Percentiles rank a stretch among this genome's conserved stretches.
phyloP scores from a whole-genome alignment of 371 early-diverging fungal genomes.

The Mucor plumbeus region DNA sequence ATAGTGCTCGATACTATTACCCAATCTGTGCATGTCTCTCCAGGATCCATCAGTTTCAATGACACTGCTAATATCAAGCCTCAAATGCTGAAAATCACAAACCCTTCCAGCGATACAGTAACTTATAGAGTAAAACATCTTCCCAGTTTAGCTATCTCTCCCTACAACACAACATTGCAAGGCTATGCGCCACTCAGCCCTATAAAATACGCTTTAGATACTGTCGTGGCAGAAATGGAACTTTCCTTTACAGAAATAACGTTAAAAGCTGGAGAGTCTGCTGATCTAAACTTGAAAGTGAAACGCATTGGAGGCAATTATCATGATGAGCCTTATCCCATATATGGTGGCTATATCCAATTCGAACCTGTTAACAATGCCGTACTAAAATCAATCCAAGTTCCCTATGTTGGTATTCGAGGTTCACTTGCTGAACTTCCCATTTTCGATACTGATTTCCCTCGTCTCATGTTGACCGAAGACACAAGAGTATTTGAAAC shows the following conservation, averaged over 20 bases:
- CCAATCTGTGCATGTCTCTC: constrained; percentile 59
- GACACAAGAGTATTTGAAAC: not conserved
- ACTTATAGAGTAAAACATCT: constrained; percentile 49
- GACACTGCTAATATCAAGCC: constrained; percentile 56
- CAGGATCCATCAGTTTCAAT: constrained; percentile 73
- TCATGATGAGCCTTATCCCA: constrained; percentile 28
- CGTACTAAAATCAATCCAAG: constrained; percentile 28
- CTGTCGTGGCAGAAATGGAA: constrained; percentile 35
- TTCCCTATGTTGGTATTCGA: constrained; percentile 64
- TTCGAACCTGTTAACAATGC: constrained; percentile 24
- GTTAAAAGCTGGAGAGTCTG: constrained; percentile 49
- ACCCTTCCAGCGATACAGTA: constrained; percentile 53
- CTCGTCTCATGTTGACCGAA: constrained; percentile 17
- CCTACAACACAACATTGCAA: constrained; percentile 36
- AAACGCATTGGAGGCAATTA: constrained; percentile 3
- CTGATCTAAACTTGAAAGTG: constrained; percentile 19
- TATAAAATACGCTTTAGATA: constrained; percentile 13
- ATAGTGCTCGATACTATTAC: constrained; percentile 62
- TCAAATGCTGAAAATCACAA: constrained; percentile 44
- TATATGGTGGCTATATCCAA: constrained; percentile 51
- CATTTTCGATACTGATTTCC: constrained; percentile 46
- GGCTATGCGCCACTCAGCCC: constrained; percentile 41
- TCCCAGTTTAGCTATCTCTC: constrained; percentile 42
- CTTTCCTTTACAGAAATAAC: constrained; percentile 39
- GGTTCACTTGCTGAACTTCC: constrained; percentile 57